Conservation (phyloP, 768 basidiomycete species). For the Agaricus subrufescens region DNA sequence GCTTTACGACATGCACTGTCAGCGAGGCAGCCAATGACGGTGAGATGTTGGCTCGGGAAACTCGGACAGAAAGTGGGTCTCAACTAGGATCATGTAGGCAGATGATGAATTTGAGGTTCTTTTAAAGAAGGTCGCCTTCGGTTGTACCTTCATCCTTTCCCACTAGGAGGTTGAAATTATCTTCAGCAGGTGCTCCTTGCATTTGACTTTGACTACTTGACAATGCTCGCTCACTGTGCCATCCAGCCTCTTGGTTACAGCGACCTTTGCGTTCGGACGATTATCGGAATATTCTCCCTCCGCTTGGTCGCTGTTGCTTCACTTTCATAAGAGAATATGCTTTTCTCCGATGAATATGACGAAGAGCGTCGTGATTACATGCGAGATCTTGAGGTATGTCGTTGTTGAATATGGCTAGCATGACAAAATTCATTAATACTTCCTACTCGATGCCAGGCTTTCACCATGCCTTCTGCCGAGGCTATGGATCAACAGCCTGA, state of each 20-base stretch:
- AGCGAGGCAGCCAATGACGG: too few species aligned
- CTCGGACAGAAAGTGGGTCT: too few species aligned
- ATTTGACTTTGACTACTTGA: too few species aligned
- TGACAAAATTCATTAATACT: constrained; percentile 9
- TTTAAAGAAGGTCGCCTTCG: too few species aligned
- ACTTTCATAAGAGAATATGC: neutral
- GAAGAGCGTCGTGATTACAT: constrained; percentile 90
- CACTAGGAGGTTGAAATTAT: too few species aligned
- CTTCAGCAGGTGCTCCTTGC: too few species aligned
- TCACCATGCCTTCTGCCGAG: constrained; percentile 81
- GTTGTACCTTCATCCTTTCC: too few species aligned
- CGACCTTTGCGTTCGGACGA: neutral
- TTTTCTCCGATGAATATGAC: constrained; percentile 85
- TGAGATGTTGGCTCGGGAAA: too few species aligned
- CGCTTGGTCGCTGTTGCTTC: neutral
- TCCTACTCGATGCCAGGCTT: constrained; percentile 40
- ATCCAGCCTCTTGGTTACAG: neutral
- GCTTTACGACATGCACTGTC: too few species aligned
- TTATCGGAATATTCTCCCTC: neutral
- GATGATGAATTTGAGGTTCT: too few species aligned
- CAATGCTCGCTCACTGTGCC: too few species aligned
- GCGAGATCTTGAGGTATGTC: constrained; percentile 95
- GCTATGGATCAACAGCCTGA: constrained; percentile 99
- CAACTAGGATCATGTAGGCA: too few species aligned
- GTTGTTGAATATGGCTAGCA: neutral